A percentile compares a stretch with the other conserved stretches of the same genome.
These are phyloP conservation scores for Mycena metata DNA, from an alignment of 768 basidiomycete species.

Conservation along the genomic window DNA sequence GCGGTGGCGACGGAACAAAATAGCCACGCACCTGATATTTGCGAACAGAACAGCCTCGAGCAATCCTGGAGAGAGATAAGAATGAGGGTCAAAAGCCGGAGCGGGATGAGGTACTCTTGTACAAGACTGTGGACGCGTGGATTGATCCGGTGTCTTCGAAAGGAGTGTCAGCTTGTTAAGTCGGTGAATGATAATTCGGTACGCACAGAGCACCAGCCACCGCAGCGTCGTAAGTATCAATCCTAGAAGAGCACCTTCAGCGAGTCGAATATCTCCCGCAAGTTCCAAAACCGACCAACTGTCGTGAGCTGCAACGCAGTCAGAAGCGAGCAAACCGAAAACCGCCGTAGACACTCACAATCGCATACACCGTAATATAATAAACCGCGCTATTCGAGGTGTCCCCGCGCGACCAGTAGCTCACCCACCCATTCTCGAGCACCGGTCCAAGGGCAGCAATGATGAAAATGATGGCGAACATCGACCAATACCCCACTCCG, in stretches of 20 bases:
- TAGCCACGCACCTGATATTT: slow-evolving; percentile 61
- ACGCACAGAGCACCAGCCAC: slow-evolving; percentile 81
- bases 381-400: slow-evolving; percentile 61
- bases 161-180: slow-evolving; percentile 31
- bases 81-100: background rate
- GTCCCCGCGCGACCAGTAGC: slow-evolving; percentile 74
- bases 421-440: slow-evolving; percentile 79
- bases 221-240: slow-evolving; percentile 68
- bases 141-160: slow-evolving; percentile 79
- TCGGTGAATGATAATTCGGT: background rate
- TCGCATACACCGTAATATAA: slow-evolving; percentile 81
- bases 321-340: slow-evolving; percentile 13
- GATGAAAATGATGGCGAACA: slow-evolving; percentile 66
- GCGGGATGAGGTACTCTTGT: slow-evolving; percentile 64
- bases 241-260: slow-evolving; percentile 36
- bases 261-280: background rate
- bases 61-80: slow-evolving; percentile 55
- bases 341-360: slow-evolving; percentile 56
- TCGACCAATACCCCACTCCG: slow-evolving; percentile 65
- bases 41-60: slow-evolving; percentile 89
- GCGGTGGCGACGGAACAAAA: too few species aligned
- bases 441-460: slow-evolving; percentile 76
- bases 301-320: slow-evolving; percentile 46
- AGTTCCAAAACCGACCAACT: slow-evolving; percentile 49
- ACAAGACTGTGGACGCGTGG: slow-evolving; percentile 81